These are phyloP conservation scores for Avena insularis DNA, from an alignment of 176 grass and related monocot genomes.

Conservation along the genomic window DNA sequence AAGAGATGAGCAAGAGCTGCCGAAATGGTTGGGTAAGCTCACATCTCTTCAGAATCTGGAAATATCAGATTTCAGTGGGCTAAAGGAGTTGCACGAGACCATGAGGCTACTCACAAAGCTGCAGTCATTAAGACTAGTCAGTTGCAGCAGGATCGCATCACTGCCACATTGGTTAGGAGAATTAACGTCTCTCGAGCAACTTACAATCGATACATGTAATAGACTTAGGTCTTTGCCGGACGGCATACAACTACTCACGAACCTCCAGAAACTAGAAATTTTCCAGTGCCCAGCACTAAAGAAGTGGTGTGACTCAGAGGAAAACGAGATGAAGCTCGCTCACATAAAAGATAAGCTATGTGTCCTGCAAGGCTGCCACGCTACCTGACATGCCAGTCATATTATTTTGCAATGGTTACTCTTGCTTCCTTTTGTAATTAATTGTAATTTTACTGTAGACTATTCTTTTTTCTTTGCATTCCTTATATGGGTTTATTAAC, in stretches of 20 bases:
- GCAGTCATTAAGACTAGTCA: not conserved
- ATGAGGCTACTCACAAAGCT: not conserved
- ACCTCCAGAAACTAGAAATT: not conserved
- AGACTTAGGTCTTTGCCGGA: not conserved
- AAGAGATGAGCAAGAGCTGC: too few relatives aligned
- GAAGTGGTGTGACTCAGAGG: not conserved
- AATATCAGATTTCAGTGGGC: not conserved
- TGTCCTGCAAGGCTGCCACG: not conserved
- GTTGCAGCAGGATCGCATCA: not conserved
- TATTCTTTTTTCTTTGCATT: too few relatives aligned
- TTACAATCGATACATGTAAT: not conserved
- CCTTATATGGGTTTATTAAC: too few relatives aligned
- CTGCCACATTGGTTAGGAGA: not conserved
- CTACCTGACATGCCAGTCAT: too few relatives aligned
- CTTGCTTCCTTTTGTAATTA: too few relatives aligned
- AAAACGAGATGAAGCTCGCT: not conserved
- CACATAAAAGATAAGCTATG: not conserved
- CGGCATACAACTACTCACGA: not conserved
- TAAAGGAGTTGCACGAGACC: not conserved
- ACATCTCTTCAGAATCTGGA: too few relatives aligned
- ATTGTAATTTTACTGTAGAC: too few relatives aligned
- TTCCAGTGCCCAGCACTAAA: not conserved
- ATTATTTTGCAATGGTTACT: too few relatives aligned
- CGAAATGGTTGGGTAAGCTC: too few relatives aligned
- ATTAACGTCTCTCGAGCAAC: not conserved